Base-by-base conservation (phyloP, 129 eudicot genomes). In the Tagetes erecta region DNA sequence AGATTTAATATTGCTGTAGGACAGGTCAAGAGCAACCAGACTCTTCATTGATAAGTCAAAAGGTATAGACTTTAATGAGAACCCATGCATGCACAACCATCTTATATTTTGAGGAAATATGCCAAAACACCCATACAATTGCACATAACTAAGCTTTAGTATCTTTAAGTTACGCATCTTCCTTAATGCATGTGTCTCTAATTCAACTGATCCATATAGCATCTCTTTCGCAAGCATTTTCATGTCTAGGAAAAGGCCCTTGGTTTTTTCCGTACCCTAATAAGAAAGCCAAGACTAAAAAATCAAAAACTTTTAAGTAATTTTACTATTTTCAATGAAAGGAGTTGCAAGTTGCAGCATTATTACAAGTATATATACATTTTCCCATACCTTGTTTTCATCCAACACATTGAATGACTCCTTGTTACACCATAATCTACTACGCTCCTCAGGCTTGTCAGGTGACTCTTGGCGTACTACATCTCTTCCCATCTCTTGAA, bases 31-130 rank as follows among this genome's bases (percentile, higher is more conserved):
- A 8, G 12, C 68, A 69, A 70, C 77, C 44, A 81, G 14, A 14
- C 51, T 70, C 63, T 45, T 33, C 68, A 81, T 51, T 3, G 70
- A 78, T 7, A 81, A 20, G 44, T 64, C 78, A 1, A 4, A 8
- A 45, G 50, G 50, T 45, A 45, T 8, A 8, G 0, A 45, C 50
- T 45, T 45, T 8, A 45, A 45, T 7, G 50, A 3, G 13, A 45
- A 45, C 50, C 50, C 73, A 56, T 12, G 81, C 81, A 80, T 76
- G n/a, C 69, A 62, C 20, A 81, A 35, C 81, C 78, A 81, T 46
- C 78, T 55, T 64, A 81, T 64, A 13, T 35, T 10, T 30, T 35
- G 6, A 3, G 85, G 85, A 37, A 81, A 76, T 2, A 63, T 34
- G 5, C 64, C n/a, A 52, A 41, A 81, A 27, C 47, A 0, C 13